A percentile compares a stretch with the other conserved stretches of the same genome.
Conservation (phyloP, 768 basidiomycete genomes). For the Amanita phalloides region DNA sequence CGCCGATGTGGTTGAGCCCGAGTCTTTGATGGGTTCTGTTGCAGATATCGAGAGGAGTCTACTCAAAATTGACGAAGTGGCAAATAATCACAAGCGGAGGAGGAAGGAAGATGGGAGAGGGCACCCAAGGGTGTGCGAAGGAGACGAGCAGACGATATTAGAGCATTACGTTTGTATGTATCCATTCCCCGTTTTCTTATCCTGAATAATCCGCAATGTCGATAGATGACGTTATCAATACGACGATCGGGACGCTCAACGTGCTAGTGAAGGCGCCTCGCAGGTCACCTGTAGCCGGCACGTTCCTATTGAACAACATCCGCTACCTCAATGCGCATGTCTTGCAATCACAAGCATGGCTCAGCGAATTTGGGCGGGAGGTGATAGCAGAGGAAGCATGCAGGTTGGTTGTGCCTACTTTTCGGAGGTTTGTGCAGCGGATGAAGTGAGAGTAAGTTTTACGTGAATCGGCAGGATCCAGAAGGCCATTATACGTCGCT, state of each 20-base stretch:
- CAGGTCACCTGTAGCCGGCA: constrained; percentile 58
- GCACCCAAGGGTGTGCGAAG: constrained; percentile 46
- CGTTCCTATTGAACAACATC: constrained; percentile 76
- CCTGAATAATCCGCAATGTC: not conserved
- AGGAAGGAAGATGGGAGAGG: constrained; percentile 87
- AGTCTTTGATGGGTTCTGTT: not conserved
- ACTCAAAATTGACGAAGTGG: constrained; percentile 68
- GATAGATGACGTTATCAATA: constrained; percentile 64
- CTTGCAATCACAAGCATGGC: constrained; percentile 38
- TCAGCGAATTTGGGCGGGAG: constrained; percentile 33
- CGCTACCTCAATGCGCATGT: constrained; percentile 56
- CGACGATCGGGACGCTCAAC: constrained; percentile 47
- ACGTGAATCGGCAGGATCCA: constrained; percentile 29
- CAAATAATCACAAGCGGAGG: constrained; percentile 69
- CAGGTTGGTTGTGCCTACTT: constrained; percentile 64
- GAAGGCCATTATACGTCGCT: constrained; percentile 91
- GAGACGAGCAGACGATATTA: constrained; percentile 48
- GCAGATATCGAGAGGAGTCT: constrained; percentile 76
- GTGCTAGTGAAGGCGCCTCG: constrained; percentile 49
- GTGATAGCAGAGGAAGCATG: constrained; percentile 64
- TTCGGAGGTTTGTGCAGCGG: constrained; percentile 67
- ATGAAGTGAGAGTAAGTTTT: constrained; percentile 64
- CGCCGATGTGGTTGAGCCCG: not conserved
- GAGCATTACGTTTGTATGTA: constrained; percentile 69
- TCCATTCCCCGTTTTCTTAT: not conserved